Base-by-base conservation (phyloP, 176 grass and related monocot species). In the Musa beccarii region DNA sequence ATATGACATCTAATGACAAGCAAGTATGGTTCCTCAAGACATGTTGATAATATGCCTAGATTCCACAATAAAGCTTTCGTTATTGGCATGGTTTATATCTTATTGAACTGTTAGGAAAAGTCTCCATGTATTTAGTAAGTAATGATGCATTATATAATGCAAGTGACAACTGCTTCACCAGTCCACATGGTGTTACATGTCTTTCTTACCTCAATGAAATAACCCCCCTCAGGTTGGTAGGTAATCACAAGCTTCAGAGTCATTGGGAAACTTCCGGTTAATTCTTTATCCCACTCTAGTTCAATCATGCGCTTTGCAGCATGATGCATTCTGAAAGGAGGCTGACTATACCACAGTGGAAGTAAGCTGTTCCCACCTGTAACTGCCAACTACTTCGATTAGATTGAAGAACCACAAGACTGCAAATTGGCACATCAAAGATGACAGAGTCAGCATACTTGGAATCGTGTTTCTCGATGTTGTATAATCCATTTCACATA, bases 281-380 rank as follows among this genome's bases (percentile, higher is more conserved):
- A 66, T 76, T 93, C 88, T 80, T 83, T 86, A 75, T 90, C 83
- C 72, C 89, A 87, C 81, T 93, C 94, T 75, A 93, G 80, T 81
- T 93, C 88, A 19, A 98, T 61, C 28, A 72, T 75, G 53, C 76
- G 82, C 67, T 88, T 93, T 21, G 84, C 75, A 34, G 71, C 86
- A 51, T 93, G 90, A 85, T 93, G 87, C 94, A 91, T 91, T 81
- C 90, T 87, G 54, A 98, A 98, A 78, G 94, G 84, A 55, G 86
- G 84, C 75, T 78, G 53, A 51, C 74, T 54, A 71, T 93, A 98
- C 90, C 94, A 93, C 52, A 87, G 73, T 34, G 89, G 83, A 66
- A 93, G 73, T 54, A 78, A 73, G 22, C 54, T 81, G 77, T 91
- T 80, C 68, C 65, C 82, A 84, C 79, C 82, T 83, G 73, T 69